Base-by-base conservation (phyloP, 2,329 filamentous ascomycete species). In the Seiridium unicorne region DNA sequence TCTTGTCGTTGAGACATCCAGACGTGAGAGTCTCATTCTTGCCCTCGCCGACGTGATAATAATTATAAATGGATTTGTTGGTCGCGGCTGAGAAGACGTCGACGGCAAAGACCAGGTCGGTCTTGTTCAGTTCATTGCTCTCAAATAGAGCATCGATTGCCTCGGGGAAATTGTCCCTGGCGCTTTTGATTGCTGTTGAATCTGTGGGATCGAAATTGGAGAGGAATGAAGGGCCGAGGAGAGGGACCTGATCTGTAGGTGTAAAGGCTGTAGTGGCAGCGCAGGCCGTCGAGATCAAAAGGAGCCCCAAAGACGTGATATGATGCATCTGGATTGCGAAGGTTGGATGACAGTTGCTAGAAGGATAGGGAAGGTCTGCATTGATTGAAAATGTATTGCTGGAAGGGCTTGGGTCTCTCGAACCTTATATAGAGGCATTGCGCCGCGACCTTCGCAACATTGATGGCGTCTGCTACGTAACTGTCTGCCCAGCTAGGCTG, bases 151-250 rank as follows among this genome's bases (percentile, higher is more conserved):
- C 32, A 53, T 53, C 49, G 38, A 53, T 40, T 7, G 8, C 34
- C 11, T 26, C 11, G 5, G 49, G 35, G 18, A 53, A 53, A 53
- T 11, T 35, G 3, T 53, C 34, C 5, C 5, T 53, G 11, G 49
- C 49, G 2, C 26, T 34, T 32, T 35, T 32, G 49, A 53, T 53
- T 11, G 49, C 26, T 36, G 8, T 35, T 4, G 49, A 36, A 10
- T 53, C 38, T n/a, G 49, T 53, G 9, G 49, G 49, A 31, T 53
- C 49, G 11, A 53, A 53, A 40, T 53, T 53, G 34, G 49, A 53
- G 10, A 53, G 31, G 9, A 53, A 53, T 4, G 49, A 53, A 26
- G 49, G 49, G 9, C 49, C 49, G 1, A 53, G 49, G 5, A 53
- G 49, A 11, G 49, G 49, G 4, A 53, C 49, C 9, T 34, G 35